Percentiles rank a stretch among this genome's conserved stretches.
These are phyloP conservation scores for Lenzites betulinus DNA, from an alignment of 768 basidiomycete species.

Conservation along the genomic window DNA sequence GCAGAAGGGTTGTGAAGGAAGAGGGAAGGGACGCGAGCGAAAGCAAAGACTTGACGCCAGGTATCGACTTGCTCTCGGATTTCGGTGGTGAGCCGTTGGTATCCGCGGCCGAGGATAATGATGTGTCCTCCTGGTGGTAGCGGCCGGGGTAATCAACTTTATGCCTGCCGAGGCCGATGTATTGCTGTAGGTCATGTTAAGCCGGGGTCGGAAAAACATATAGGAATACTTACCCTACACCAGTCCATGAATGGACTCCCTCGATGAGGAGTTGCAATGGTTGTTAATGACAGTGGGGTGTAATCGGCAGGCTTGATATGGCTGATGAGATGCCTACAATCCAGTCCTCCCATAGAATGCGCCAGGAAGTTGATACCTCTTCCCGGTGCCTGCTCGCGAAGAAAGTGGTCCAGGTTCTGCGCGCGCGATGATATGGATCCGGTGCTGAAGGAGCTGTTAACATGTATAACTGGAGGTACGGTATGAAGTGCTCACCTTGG, in stretches of 20 bases:
- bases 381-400: constrained; percentile 66
- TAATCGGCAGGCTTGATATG: constrained; percentile 83
- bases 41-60: constrained; percentile 34
- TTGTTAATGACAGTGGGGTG: constrained; percentile 83
- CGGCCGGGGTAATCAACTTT: constrained; percentile 13
- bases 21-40: constrained; percentile 72
- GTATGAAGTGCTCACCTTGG: constrained; percentile 70
- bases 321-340: constrained; percentile 90
- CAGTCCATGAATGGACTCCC: constrained; percentile 99
- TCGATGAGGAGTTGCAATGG: constrained; percentile 90
- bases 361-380: constrained; percentile 91
- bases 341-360: constrained; percentile 98
- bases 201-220: too few relatives aligned
- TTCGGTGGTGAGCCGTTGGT: neutral
- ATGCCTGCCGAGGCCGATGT: constrained; percentile 80
- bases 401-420: constrained; percentile 68
- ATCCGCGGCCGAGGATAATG: neutral
- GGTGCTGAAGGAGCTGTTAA: constrained; percentile 52
- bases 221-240: constrained; percentile 69
- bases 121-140: neutral
- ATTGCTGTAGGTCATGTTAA: constrained; percentile 51
- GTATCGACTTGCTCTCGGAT: constrained; percentile 31
- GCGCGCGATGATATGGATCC: constrained; percentile 87
- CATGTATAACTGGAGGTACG: neutral
- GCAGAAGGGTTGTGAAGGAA: constrained; percentile 83